Percentiles rank a stretch among this genome's conserved stretches.
These are phyloP conservation scores for Sporothrix schenckii DNA, from an alignment of 2,329 filamentous ascomycete genomes.

Conservation along the genomic window DNA sequence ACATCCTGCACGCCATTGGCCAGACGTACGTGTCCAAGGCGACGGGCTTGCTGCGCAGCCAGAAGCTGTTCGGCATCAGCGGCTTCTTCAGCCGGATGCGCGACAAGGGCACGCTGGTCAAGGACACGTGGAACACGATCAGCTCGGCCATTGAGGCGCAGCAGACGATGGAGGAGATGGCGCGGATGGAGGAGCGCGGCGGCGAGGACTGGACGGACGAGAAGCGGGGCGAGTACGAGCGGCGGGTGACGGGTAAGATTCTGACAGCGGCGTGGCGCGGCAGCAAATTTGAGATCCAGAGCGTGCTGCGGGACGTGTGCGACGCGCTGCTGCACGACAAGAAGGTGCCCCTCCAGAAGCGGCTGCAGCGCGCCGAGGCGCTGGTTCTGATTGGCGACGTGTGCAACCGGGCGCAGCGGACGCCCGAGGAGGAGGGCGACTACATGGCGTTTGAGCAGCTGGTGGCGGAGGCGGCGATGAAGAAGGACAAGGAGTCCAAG, in stretches of 20 bases:
- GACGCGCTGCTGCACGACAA: constrained; percentile 80
- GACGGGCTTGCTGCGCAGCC: constrained; percentile 83
- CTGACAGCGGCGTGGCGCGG: constrained; percentile 94
- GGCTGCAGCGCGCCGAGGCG: constrained; percentile 87
- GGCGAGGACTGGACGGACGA: constrained; percentile 99
- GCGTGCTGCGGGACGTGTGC: constrained; percentile 91
- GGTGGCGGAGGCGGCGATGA: constrained; percentile 92
- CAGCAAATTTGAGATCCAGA: constrained; percentile 97
- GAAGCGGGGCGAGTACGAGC: constrained; percentile 93
- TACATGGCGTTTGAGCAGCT: constrained; percentile 99
- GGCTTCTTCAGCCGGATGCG: constrained; percentile 93
- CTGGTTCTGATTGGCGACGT: constrained; percentile 87
- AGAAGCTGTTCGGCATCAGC: constrained; percentile 94
- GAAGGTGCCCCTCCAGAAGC: constrained; percentile 79
- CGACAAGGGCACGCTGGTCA: constrained; percentile 94
- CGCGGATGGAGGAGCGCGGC: constrained; percentile 88
- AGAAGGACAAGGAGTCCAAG: constrained; percentile 87
- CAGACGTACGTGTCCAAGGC: constrained; percentile 88
- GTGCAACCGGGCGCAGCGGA: constrained; percentile 80
- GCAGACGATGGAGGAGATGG: constrained; percentile 99
- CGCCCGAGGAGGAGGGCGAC: constrained; percentile 95
- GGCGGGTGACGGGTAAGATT: constrained; percentile 95
- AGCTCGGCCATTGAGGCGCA: constrained; percentile 95
- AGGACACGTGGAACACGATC: constrained; percentile 98
- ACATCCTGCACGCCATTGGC: constrained; percentile 94